A percentile compares a stretch with the other conserved stretches of the same genome.
These are phyloP conservation scores for Starmerella gropengiesseri DNA, from an alignment of 805 yeast species.

Conservation along the genomic window DNA sequence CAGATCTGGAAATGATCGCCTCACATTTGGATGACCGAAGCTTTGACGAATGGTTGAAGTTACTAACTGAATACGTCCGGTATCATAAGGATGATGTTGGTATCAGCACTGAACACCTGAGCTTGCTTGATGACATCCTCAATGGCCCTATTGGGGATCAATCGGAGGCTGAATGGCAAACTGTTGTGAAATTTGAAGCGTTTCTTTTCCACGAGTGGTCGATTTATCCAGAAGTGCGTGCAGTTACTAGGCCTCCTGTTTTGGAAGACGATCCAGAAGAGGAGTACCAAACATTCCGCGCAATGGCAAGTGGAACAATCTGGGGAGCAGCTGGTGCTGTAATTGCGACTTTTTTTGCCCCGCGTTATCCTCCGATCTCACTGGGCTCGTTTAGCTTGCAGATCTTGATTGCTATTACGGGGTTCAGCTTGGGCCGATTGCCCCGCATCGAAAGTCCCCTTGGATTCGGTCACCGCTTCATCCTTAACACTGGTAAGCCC, in stretches of 20 bases:
- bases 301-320: slow-evolving; percentile 38
- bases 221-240: slow-evolving; percentile 51
- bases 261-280: slow-evolving; percentile 32
- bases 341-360: slow-evolving; percentile 25
- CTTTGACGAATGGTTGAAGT: slow-evolving; percentile 33
- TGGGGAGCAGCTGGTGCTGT: slow-evolving; percentile 47
- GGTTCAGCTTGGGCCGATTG: slow-evolving; percentile 33
- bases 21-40: slow-evolving; percentile 24
- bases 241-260: slow-evolving; percentile 43
- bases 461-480: slow-evolving; percentile 7
- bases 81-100: slow-evolving; percentile 41
- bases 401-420: slow-evolving; percentile 50
- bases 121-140: slow-evolving; percentile 28
- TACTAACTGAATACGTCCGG: slow-evolving; percentile 34
- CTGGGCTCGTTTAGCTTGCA: slow-evolving; percentile 45
- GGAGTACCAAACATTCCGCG: slow-evolving; percentile 39
- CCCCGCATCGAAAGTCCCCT: slow-evolving; percentile 8
- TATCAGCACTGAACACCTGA: slow-evolving; percentile 33
- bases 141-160: not conserved
- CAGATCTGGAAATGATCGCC: slow-evolving; percentile 14
- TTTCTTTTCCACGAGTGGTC: slow-evolving; percentile 36
- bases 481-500: slow-evolving; percentile 41
- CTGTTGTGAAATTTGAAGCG: slow-evolving; percentile 32
- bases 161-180: slow-evolving; percentile 20
- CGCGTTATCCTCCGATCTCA: slow-evolving; percentile 44